Percentiles rank a stretch among this genome's conserved stretches.
These are phyloP conservation scores for Stromatinia cepivora DNA, from an alignment of 2,329 filamentous ascomycete genomes.

Conservation along the genomic window DNA sequence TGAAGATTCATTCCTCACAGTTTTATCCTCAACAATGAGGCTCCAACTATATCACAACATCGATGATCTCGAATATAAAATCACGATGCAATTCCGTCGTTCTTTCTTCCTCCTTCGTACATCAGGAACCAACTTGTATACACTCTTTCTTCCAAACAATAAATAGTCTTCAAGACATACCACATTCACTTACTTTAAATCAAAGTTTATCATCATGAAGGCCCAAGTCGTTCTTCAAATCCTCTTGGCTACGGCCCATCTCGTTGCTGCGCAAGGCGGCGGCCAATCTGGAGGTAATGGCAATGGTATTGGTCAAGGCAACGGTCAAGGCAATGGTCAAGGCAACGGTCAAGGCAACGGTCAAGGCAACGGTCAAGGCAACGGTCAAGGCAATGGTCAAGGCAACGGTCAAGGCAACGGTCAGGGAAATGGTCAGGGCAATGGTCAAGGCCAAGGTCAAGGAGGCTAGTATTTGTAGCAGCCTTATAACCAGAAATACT, in stretches of 20 bases:
- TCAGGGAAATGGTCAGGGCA: neutral
- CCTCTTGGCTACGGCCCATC: conserved; percentile 13
- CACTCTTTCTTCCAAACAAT: conserved; percentile 20
- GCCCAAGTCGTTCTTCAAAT: neutral
- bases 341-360: neutral
- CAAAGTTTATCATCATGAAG: conserved; percentile 18
- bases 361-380: neutral
- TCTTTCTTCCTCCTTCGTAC: neutral
- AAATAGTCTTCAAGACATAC: conserved; percentile 13
- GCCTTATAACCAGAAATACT: neutral
- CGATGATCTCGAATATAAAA: conserved; percentile 6
- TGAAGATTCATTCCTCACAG: conserved; percentile 10
- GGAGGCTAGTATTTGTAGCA: neutral
- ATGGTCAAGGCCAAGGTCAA: neutral
- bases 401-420: neutral
- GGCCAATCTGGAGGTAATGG: neutral
- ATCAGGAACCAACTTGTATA: conserved; percentile 21
- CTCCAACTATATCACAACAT: conserved; percentile 10
- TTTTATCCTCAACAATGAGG: neutral
- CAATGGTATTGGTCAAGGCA: neutral
- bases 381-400: neutral
- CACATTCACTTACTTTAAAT: conserved; percentile 16
- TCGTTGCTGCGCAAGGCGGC: neutral
- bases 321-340: neutral
- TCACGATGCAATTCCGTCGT: neutral